phyloP scores from a whole-genome alignment of 1,284 basidiomycete genomes.

The Pyrrhoderma lamaoense region DNA sequence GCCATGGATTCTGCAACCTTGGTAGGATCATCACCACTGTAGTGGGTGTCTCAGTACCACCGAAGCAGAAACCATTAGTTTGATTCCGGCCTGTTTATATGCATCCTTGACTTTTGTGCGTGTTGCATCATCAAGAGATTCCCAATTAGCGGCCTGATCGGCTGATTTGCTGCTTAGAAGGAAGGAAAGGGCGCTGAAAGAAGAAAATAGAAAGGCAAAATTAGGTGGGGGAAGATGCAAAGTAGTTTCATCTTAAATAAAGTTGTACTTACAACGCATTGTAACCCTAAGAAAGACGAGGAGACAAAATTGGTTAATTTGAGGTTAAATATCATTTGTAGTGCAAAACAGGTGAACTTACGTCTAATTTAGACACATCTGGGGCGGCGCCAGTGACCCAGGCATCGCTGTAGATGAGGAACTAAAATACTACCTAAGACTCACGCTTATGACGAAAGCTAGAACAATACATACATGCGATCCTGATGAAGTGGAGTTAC shows the following conservation, averaged over 20 bases:
- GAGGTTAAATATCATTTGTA: too few species aligned
- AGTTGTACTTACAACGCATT: slow-evolving; percentile 12
- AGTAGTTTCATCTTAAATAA: slow-evolving; percentile 15
- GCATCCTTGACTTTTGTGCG: slow-evolving; percentile 20
- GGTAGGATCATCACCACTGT: slow-evolving; percentile 18
- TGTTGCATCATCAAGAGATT: slow-evolving; percentile 15
- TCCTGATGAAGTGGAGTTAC: slow-evolving; percentile 1
- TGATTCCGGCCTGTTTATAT: slow-evolving; percentile 23
- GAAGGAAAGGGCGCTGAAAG: slow-evolving; percentile 20
- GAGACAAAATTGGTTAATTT: too few species aligned
- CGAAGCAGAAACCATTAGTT: slow-evolving; percentile 23
- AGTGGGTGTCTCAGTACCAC: slow-evolving; percentile 20
- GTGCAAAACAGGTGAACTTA: too few species aligned
- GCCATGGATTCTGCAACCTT: slow-evolving; percentile 19
- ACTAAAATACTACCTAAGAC: neutral
- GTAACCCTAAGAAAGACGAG: too few species aligned
- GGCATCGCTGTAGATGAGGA: slow-evolving; percentile 12
- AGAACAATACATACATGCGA: slow-evolving; percentile 4
- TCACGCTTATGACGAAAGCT: neutral
- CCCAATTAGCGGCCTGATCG: slow-evolving; percentile 23
- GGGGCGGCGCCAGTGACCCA: neutral
- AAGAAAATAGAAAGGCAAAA: neutral
- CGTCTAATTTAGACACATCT: slow-evolving; percentile 10
- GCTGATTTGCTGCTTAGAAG: slow-evolving; percentile 19
- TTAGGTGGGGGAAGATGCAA: neutral